Base-by-base conservation (phyloP, 148 eudicot genomes). In the Amaranthus hypochondriacus region DNA sequence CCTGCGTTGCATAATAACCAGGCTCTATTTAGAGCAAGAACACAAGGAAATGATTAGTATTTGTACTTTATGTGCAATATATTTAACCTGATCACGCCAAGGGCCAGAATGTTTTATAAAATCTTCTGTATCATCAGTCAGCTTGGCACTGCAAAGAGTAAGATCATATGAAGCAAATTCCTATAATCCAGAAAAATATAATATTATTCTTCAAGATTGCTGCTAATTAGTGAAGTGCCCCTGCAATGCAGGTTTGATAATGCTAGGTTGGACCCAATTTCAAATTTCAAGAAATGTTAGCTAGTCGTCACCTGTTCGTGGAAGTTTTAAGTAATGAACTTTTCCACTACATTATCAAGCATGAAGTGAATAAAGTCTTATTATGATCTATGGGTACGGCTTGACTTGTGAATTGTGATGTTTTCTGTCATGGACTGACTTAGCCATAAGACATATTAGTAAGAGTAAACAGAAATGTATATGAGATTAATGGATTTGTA, bases 41-140 rank as follows among this genome's bases (percentile, higher is more conserved):
- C 9, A n/a, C 48, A 62, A 28, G 49, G 3, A 14, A 54, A 10
- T 67, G 14, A 21, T 21, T 28, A 15, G 14, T 21, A 57, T 56
- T 55, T 52, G 4, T 43, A 9, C 3, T 21, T 4, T 56, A 39
- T 14, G 69, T 21, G 28, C 43, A 78, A 67, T 54, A 3, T 51
- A 55, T 48, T 75, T 72, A 57, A 92, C 99, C 97, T 95, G 99
- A 81, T 92, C 90, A 58, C 62, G 81, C 99, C 97, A 95, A 77
- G 96, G 82, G 55, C 99, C 99, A 73, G 75, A 65, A 52, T 87
- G 81, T 47, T 80, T 83, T 55, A 58, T 74, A 71, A 90, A 85
- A 76, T 79, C 84, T 58, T 86, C 87, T 69, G 78, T 87, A 52
- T 85, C 87, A 75, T 79, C 86, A 57, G 85, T 82, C 69, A 92